Evolutionary conservation across 2,329 filamentous ascomycete genomes (phyloP), one percentile per base, ranked within the genome.

Genomic region (Aspergillus oerlinghausenensis): DNA sequence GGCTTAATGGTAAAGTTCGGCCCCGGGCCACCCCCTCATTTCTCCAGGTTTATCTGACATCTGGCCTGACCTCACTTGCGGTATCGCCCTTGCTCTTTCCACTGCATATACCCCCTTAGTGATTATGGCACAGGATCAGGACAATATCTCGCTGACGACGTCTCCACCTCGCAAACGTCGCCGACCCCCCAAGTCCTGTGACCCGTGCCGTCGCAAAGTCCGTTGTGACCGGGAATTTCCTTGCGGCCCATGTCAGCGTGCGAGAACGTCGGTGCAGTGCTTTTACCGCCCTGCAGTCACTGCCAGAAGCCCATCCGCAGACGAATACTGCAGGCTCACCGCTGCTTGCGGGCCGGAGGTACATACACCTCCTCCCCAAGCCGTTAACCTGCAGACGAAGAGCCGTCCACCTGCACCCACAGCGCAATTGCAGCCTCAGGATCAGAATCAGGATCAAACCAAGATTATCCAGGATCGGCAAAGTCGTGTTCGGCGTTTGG

Each of bases 181-280:
- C 14, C 67, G 67, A 4, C 66, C 67, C 6, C 63, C 65, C 11
- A 61, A 65, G 21, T 62, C 67, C 1, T 70, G 67, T 55, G 63
- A 66, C 50, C 66, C 65, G 54, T 70, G 68, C 47, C 67, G 67
- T 26, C 67, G 67, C 49, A 70, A 70, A 56, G 60, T 70, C 28
- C 63, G 65, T 29, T 70, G 68, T 51, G 67, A 70, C 54, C 67
- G 61, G 19, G 57, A 60, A 38, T 52, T 63, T 17, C 68, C 67
- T 23, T 70, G 68, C 52, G 63, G 62, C 2, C 65, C 64, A 28
- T 71, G 69, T 53, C 60, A 56, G 6, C 65, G 64, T 32, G 51
- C 63, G 19, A 62, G 62, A 25, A 55, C 54, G 11, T 60, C 60
- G 1, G 32, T 67, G 32, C 51, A 55, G n/a, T 70, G 67, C 51